Evolutionary conservation across 2,329 filamentous ascomycete species (phyloP).

Genomic region (Helotiales sp.): DNA sequence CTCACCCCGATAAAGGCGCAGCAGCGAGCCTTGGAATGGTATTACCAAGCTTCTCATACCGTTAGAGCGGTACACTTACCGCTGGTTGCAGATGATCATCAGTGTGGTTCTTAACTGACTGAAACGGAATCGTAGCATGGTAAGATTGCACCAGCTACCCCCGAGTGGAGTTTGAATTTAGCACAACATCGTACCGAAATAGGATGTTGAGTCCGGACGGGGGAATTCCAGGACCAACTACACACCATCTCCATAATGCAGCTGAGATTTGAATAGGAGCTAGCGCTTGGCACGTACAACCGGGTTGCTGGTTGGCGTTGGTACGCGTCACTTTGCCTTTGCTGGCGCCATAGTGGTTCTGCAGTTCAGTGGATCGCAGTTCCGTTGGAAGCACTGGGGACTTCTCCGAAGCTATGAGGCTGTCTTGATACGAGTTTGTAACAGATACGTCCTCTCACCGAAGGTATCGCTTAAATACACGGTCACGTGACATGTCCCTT

Average conservation of each 20-base stretch:
- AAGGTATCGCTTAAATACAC: not conserved
- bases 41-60: not conserved
- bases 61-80: not conserved
- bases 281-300: not conserved
- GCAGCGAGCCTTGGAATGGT: not conserved
- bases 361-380: not conserved
- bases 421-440: slow-evolving; percentile 1
- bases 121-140: not conserved
- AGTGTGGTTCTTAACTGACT: not conserved
- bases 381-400: not conserved
- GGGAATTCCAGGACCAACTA: not conserved
- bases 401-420: not conserved
- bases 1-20: not conserved
- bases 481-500: not conserved
- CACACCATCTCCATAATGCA: not conserved
- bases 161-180: not conserved
- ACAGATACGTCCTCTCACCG: not conserved
- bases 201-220: not conserved
- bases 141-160: not conserved
- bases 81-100: not conserved
- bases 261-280: not conserved
- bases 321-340: not conserved
- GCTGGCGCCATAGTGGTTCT: not conserved
- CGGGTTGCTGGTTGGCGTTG: not conserved
- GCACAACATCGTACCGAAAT: not conserved